These are phyloP conservation scores for Suillus sp. DNA, from an alignment of 768 basidiomycete genomes.

Conservation along the genomic window DNA sequence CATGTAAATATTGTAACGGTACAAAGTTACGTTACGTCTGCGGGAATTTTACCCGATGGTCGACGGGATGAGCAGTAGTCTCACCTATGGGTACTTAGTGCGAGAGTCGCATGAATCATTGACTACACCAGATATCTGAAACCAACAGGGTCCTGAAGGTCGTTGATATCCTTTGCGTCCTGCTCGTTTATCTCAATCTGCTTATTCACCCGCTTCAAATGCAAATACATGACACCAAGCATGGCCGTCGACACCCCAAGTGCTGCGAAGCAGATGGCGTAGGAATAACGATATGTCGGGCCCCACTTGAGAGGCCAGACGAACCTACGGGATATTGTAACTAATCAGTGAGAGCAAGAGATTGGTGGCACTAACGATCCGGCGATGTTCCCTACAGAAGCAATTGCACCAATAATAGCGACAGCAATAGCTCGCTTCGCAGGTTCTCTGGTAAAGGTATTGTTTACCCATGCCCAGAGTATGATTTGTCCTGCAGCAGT, in stretches of 20 bases:
- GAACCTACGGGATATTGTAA: slow-evolving; percentile 39
- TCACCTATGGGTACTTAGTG: neutral
- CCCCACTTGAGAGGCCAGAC: slow-evolving; percentile 68
- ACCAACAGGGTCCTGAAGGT: neutral
- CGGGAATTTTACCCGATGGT: neutral
- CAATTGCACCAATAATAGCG: slow-evolving; percentile 75
- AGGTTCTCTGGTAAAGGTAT: slow-evolving; percentile 71
- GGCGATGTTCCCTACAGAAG: slow-evolving; percentile 76
- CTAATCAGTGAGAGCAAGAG: slow-evolving; percentile 6
- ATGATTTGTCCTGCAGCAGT: slow-evolving; percentile 68
- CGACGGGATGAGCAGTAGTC: neutral
- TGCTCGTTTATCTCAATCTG: slow-evolving; percentile 39
- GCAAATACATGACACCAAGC: slow-evolving; percentile 45
- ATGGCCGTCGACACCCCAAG: slow-evolving; percentile 50
- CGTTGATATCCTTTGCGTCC: neutral
- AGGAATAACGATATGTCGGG: slow-evolving; percentile 65
- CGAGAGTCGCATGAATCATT: neutral
- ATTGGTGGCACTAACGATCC: slow-evolving; percentile 59
- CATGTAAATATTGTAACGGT: neutral
- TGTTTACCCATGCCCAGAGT: slow-evolving; percentile 48
- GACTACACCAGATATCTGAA: slow-evolving; percentile 7
- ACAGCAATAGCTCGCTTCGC: slow-evolving; percentile 83
- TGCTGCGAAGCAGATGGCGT: slow-evolving; percentile 66
- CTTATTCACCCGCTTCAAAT: slow-evolving; percentile 43
- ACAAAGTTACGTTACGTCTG: neutral